phyloP scores from a whole-genome alignment of 805 yeast species.

The Yarrowia sp. region DNA sequence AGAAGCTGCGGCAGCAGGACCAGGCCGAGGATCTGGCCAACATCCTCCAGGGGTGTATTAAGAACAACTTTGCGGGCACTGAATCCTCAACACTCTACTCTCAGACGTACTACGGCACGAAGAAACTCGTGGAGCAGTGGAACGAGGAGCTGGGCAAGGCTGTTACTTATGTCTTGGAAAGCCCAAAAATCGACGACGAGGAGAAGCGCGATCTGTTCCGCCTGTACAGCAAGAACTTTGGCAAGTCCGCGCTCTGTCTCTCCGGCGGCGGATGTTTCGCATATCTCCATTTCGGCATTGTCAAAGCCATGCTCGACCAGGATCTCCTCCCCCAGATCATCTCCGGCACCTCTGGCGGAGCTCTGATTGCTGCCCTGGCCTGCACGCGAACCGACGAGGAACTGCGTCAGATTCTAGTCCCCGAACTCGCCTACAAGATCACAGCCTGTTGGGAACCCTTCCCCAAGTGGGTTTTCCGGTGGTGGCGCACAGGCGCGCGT shows the following conservation, averaged over 20 bases:
- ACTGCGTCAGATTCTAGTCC: conserved; percentile 52
- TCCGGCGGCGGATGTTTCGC: conserved; percentile 82
- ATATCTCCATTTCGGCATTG: conserved; percentile 72
- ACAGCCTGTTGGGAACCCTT: conserved; percentile 69
- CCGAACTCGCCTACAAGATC: conserved; percentile 59
- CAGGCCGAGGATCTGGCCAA: conserved; percentile 50
- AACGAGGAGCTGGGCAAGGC: conserved; percentile 52
- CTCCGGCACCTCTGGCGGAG: conserved; percentile 82
- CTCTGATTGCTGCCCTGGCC: conserved; percentile 68
- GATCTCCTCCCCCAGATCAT: conserved; percentile 65
- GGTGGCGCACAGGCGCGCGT: conserved; percentile 74
- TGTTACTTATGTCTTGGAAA: conserved; percentile 45
- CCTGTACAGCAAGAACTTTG: conserved; percentile 60
- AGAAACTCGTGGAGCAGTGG: conserved; percentile 55
- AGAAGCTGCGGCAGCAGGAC: conserved; percentile 39
- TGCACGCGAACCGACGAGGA: conserved; percentile 71
- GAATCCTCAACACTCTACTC: conserved; percentile 70
- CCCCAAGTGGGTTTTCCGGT: conserved; percentile 58
- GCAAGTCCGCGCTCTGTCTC: conserved; percentile 67
- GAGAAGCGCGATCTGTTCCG: conserved; percentile 55
- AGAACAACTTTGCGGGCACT: conserved; percentile 73
- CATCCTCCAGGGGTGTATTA: conserved; percentile 63
- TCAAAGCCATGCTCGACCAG: conserved; percentile 66
- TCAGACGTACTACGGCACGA: conserved; percentile 75
- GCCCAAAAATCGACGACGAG: conserved; percentile 41